Percentiles rank a stretch among this genome's conserved stretches.
phyloP scores from a whole-genome alignment of 768 basidiomycete species.

The Phaeolepiota aurea region DNA sequence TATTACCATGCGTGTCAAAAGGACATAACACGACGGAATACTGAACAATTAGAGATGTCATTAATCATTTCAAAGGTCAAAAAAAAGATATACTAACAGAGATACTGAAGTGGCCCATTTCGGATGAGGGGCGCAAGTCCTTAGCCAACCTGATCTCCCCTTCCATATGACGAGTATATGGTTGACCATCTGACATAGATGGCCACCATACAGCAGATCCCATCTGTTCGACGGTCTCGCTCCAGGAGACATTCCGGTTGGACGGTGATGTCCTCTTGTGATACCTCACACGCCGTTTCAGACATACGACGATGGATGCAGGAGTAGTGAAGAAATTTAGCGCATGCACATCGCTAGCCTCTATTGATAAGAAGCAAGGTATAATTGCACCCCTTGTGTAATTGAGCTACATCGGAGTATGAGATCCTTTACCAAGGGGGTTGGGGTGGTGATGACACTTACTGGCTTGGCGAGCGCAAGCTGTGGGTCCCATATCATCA shows the following conservation, averaged over 20 bases:
- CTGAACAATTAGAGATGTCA: conserved; percentile 16
- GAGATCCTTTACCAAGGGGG: background rate
- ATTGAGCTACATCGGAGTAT: conserved; percentile 22
- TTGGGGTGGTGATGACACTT: conserved; percentile 9
- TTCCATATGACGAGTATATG: conserved; percentile 32
- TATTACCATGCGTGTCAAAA: conserved; percentile 31
- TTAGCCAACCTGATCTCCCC: conserved; percentile 46
- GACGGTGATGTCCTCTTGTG: conserved; percentile 27
- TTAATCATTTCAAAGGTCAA: background rate
- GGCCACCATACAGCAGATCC: conserved; percentile 43
- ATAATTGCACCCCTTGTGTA: conserved; percentile 43
- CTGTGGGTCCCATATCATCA: conserved; percentile 13
- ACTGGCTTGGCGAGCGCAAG: conserved; percentile 40
- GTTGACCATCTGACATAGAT: conserved; percentile 19
- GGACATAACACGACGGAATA: conserved; percentile 39
- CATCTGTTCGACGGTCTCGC: conserved; percentile 35
- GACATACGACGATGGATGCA: conserved; percentile 26
- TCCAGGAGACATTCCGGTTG: conserved; percentile 32
- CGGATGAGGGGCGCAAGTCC: conserved; percentile 40
- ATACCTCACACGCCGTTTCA: conserved; percentile 34
- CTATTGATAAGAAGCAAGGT: conserved; percentile 35
- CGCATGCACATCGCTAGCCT: conserved; percentile 25
- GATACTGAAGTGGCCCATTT: conserved; percentile 43
- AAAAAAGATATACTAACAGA: conserved; percentile 25
- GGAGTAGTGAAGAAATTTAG: conserved; percentile 36